These are phyloP conservation scores for Dispira simplex DNA, from an alignment of 192 early-diverging fungal genomes.

Conservation along the genomic window DNA sequence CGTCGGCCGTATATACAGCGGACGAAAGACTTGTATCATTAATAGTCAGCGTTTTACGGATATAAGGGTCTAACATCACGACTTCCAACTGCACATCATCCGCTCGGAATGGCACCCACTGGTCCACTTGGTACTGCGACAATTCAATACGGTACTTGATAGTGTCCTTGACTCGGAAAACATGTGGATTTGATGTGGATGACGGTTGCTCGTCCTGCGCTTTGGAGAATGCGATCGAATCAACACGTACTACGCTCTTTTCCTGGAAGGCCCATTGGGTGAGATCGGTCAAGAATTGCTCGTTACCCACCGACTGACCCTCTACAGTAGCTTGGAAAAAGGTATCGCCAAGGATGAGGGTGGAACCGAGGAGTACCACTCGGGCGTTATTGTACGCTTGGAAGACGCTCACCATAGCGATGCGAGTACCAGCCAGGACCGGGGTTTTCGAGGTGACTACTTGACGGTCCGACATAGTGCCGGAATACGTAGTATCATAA, in stretches of 20 bases:
- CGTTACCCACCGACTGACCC: conserved; percentile 37
- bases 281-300: conserved; percentile 54
- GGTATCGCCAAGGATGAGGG: conserved; percentile 67
- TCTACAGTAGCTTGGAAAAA: conserved; percentile 21
- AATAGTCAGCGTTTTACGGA: conserved; percentile 47
- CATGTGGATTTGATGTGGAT: conserved; percentile 3
- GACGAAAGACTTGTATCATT: conserved; percentile 17
- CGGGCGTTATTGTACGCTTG: conserved; percentile 85
- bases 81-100: conserved; percentile 81
- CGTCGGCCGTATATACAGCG: conserved; percentile 25
- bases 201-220: conserved; percentile 43
- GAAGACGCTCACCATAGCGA: conserved; percentile 66
- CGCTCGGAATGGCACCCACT: conserved; percentile 74
- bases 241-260: conserved; percentile 70
- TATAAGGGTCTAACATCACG: conserved; percentile 95
- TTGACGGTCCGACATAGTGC: conserved; percentile 26
- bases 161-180: conserved; percentile 89
- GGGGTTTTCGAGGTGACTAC: conserved; percentile 16
- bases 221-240: conserved; percentile 43
- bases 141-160: conserved; percentile 79
- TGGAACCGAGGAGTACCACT: conserved; percentile 65
- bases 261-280: conserved; percentile 87
- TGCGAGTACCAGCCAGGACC: conserved; percentile 34
- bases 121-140: conserved; percentile 54
- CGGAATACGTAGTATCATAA: conserved; percentile 48